Evolutionary conservation across 2,329 filamentous ascomycete species (phyloP), one percentile per base, ranked within the genome.

Genomic region (Aschersonia sp.): DNA sequence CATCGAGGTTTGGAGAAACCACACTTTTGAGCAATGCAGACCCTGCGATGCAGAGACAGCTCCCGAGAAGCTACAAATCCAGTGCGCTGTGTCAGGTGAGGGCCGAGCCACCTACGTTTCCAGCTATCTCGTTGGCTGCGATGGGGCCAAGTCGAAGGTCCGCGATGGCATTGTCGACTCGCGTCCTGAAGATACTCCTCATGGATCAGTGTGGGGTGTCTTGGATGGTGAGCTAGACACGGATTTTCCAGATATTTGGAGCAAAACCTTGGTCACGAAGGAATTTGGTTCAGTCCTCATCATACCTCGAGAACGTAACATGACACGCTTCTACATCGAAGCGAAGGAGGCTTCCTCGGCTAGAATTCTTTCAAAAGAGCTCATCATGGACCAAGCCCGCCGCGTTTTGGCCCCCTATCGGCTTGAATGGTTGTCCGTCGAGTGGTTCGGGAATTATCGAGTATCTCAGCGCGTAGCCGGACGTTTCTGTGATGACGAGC

Each of bases 351-450:
- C 29, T 41, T 22, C 22, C 22, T 22, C 22, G 22, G 22, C 22
- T 22, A 22, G 22, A 22, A 22, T 22, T 22, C 22, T 22, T 22
- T 22, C 22, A 22, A 22, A 40, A 52, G 73, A 79, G 7, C 79
- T 76, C 49, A 76, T 82, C 9, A 78, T 80, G 63, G 61, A 68
- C 44, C 67, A 70, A 42, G 75, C 75, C 4, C 64, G 59, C 48
- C 58, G 62, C 45, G 70, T 71, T 44, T 60, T 72, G 44, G 57
- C 60, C 29, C 68, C 69, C 0, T 72, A 45, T 39, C 31, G 32
- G 44, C 11, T 42, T 11, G 41, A 12, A n/a, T 42, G 41, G 41
- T 8, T 14, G 7, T 11, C 22, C 41, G 22, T 42, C 41, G 41
- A 42, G n/a, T 42, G 41, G 41, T 42, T 42, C 54, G 31, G 55